Percentiles rank a stretch among this genome's conserved stretches.
Evolutionary conservation across 257 asterid species (phyloP).

Genomic region (Plantago major): DNA sequence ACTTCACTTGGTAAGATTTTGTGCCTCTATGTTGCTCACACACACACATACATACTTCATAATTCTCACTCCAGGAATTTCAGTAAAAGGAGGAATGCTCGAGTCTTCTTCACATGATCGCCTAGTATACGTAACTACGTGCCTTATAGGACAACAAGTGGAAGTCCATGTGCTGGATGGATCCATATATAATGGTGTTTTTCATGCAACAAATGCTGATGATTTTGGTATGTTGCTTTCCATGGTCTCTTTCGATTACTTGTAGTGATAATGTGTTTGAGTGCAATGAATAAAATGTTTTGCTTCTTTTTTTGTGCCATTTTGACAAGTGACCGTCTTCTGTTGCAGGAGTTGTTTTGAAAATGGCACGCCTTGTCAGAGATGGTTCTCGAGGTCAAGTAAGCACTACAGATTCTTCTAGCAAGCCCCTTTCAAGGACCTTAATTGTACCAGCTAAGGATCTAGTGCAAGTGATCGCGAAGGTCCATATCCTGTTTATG

Average conservation of each 20-base stretch:
- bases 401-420: conserved; percentile 36
- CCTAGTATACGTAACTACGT: conserved; percentile 51
- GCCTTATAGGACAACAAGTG: conserved; percentile 88
- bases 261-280: background rate
- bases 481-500: conserved; percentile 41
- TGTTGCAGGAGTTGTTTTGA: conserved; percentile 74
- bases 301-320: background rate
- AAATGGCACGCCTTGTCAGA: conserved; percentile 71
- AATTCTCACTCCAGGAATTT: conserved; percentile 25
- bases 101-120: conserved; percentile 71
- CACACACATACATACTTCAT: conserved; percentile 2
- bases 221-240: conserved; percentile 58
- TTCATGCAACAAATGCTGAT: conserved; percentile 78
- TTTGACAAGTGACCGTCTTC: background rate
- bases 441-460: conserved; percentile 71
- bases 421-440: conserved; percentile 56
- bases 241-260: background rate
- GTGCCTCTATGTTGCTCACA: conserved; percentile 14
- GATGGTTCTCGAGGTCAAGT: conserved; percentile 69
- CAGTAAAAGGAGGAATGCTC: conserved; percentile 56
- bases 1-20: conserved; percentile 48
- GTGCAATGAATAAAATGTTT: no score
- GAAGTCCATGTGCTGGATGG: conserved; percentile 93
- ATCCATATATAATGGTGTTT: conserved; percentile 77
- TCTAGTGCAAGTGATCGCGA: conserved; percentile 89